phyloP scores from a whole-genome alignment of 108 stramenopile species.

The Discostella pseudostelligera region DNA sequence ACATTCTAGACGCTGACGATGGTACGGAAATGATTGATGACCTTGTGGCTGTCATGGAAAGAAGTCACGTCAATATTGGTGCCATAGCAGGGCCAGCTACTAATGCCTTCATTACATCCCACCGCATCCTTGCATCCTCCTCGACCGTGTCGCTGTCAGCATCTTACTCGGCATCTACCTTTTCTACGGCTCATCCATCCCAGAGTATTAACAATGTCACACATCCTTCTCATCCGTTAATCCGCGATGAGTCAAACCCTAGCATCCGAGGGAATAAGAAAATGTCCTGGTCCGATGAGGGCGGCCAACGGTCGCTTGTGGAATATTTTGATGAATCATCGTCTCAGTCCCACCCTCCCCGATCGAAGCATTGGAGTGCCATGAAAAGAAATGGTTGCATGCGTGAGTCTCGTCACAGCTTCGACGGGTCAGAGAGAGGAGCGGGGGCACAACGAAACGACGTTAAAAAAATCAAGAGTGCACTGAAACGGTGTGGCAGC shows the following conservation, averaged over 20 bases:
- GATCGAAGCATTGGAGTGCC: constrained; percentile 27
- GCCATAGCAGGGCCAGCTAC: constrained; percentile 11
- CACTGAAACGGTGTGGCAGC: constrained; percentile 35
- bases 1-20: constrained; percentile 5
- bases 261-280: constrained; percentile 41
- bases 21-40: constrained; percentile 34
- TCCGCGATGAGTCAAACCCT: constrained; percentile 17
- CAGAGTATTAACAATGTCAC: constrained; percentile 12
- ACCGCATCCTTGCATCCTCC: constrained; percentile 2
- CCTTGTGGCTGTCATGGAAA: constrained; percentile 39
- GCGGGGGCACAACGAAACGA: constrained; percentile 21
- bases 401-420: constrained; percentile 20
- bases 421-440: constrained; percentile 29
- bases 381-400: constrained; percentile 19
- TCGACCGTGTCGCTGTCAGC: constrained; percentile 11
- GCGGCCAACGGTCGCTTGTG: constrained; percentile 57
- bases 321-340: constrained; percentile 71
- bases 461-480: constrained; percentile 40
- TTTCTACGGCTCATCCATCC: constrained; percentile 16
- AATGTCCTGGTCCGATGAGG: constrained; percentile 78
- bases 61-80: constrained; percentile 7
- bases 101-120: constrained; percentile 3
- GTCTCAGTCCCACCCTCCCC: constrained; percentile 19
- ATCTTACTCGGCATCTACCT: constrained; percentile 24
- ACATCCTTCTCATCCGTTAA: constrained; percentile 12